phyloP scores from a whole-genome alignment of 768 basidiomycete species.

The Trametes cingulata region DNA sequence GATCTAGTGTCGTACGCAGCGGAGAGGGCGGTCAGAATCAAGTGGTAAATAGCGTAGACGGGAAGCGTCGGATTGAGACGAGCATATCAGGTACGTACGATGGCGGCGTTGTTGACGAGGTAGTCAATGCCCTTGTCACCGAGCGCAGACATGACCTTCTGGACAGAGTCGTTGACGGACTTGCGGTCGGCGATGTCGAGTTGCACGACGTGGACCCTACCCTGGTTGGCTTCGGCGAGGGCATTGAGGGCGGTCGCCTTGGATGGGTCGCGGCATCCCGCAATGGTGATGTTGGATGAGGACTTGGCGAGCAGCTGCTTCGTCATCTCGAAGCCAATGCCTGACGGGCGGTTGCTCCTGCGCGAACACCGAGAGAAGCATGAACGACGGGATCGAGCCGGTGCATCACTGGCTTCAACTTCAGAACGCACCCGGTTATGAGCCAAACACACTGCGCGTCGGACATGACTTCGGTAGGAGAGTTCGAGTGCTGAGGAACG shows the following conservation, averaged over 20 bases:
- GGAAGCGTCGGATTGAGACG: too few relatives aligned
- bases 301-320: conserved; percentile 26
- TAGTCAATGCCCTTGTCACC: conserved; percentile 38
- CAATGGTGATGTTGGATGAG: conserved; percentile 30
- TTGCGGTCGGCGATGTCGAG: conserved; percentile 33
- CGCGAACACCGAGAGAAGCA: too few relatives aligned
- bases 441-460: too few relatives aligned
- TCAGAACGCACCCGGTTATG: too few relatives aligned
- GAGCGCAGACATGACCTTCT: conserved; percentile 28
- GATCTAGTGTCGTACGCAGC: too few relatives aligned
- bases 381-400: too few relatives aligned
- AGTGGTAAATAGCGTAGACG: too few relatives aligned
- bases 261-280: conserved; percentile 31
- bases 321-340: conserved; percentile 33
- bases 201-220: conserved; percentile 35
- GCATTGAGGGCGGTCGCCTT: conserved; percentile 25
- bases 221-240: conserved; percentile 25
- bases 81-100: too few relatives aligned
- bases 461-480: too few relatives aligned
- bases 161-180: conserved; percentile 29
- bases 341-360: conserved; percentile 16
- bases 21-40: too few relatives aligned
- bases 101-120: conserved; percentile 40
- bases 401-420: too few relatives aligned
- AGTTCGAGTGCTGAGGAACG: too few relatives aligned